These are phyloP conservation scores for Pseudohalonectria lignicola DNA, from an alignment of 2,329 filamentous ascomycete genomes.

Conservation along the genomic window DNA sequence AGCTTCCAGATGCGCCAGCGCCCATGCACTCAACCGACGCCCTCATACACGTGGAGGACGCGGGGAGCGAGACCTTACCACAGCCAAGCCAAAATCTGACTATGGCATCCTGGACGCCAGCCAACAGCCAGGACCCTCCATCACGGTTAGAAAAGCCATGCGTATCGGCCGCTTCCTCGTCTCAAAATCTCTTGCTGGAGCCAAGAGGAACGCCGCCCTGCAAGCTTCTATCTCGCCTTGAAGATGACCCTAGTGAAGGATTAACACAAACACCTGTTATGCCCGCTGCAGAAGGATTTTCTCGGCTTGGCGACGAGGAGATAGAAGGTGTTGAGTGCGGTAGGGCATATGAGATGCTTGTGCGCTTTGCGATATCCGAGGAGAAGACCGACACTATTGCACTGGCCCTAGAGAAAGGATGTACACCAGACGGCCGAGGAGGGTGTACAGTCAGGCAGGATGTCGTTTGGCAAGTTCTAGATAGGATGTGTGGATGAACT, in stretches of 20 bases:
- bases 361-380: constrained; percentile 7
- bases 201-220: too few relatives aligned
- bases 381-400: constrained; percentile 8
- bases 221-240: constrained; percentile 7
- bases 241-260: constrained; percentile 5
- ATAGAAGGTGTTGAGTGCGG: constrained; percentile 6
- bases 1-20: too few relatives aligned
- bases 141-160: too few relatives aligned
- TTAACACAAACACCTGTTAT: constrained; percentile 1
- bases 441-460: constrained; percentile 7
- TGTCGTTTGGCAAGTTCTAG: constrained; percentile 6
- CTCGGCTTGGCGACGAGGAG: neutral
- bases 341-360: constrained; percentile 8
- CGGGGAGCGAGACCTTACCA: too few relatives aligned
- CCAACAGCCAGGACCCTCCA: too few relatives aligned
- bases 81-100: too few relatives aligned
- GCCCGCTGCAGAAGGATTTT: neutral
- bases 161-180: too few relatives aligned
- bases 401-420: neutral
- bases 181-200: too few relatives aligned
- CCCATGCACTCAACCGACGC: too few relatives aligned
- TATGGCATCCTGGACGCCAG: too few relatives aligned
- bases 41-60: too few relatives aligned
- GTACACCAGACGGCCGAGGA: neutral
- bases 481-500: constrained; percentile 7